phyloP scores from a whole-genome alignment of 352 stramenopile genomes.

The Peronospora destructor region DNA sequence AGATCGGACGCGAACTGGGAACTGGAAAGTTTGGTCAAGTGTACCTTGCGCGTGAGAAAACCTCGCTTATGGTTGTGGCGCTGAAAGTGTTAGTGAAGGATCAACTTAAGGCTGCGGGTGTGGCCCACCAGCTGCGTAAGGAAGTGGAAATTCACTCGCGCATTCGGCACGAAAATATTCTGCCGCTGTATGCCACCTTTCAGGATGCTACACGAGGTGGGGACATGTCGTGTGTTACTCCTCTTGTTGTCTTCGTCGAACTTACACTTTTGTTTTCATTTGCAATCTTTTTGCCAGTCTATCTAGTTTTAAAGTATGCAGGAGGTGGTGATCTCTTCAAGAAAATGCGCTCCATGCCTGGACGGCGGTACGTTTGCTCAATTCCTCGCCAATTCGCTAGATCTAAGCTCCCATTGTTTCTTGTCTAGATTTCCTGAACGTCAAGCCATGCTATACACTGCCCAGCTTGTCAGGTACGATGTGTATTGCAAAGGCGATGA shows the following conservation, averaged over 20 bases:
- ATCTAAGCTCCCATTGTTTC: not conserved
- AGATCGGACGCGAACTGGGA: conserved; percentile 77
- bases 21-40: conserved; percentile 87
- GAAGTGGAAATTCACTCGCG: conserved; percentile 90
- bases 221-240: not conserved
- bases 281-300: conserved; percentile 35
- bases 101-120: conserved; percentile 54
- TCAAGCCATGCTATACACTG: conserved; percentile 57
- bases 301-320: conserved; percentile 85
- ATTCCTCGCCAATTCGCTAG: not conserved
- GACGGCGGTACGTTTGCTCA: conserved; percentile 28
- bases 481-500: not conserved
- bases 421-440: conserved; percentile 47
- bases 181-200: conserved; percentile 82
- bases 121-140: conserved; percentile 76
- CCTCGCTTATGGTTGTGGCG: conserved; percentile 70
- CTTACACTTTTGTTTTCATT: conserved; percentile 1
- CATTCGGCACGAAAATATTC: conserved; percentile 83
- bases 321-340: conserved; percentile 81
- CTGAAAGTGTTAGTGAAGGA: conserved; percentile 90
- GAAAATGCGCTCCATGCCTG: conserved; percentile 49
- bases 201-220: conserved; percentile 63
- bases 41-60: conserved; percentile 82
- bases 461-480: conserved; percentile 59
- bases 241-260: not conserved